Percentiles rank a stretch among this genome's conserved stretches.
These are phyloP conservation scores for Eutrema yunnanense DNA, from an alignment of 345 rosid species.

Conservation along the genomic window DNA sequence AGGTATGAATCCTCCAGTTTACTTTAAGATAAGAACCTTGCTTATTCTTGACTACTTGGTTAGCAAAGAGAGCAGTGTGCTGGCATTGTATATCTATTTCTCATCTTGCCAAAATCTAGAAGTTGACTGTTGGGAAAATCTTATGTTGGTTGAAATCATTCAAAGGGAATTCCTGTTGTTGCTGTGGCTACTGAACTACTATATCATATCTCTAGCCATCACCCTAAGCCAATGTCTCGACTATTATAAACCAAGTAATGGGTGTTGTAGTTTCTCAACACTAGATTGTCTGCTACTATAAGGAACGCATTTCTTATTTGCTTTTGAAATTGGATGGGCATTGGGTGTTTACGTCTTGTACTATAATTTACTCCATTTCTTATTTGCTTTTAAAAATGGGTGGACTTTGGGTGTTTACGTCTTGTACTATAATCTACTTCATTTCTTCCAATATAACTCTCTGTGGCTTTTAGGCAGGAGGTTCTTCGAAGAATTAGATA, in stretches of 20 bases:
- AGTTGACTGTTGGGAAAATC: not conserved
- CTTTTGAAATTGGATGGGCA: not conserved
- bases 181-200: not conserved
- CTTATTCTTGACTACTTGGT: not conserved
- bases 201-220: not conserved
- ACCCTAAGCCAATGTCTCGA: not conserved
- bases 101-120: not conserved
- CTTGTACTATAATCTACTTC: not conserved
- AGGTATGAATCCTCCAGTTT: slow-evolving; percentile 49
- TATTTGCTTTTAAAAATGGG: not conserved
- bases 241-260: not conserved
- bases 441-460: slow-evolving; percentile 1
- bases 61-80: not conserved
- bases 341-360: not conserved
- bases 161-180: not conserved
- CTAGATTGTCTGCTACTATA: not conserved
- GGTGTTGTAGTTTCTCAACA: not conserved
- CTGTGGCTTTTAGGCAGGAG: slow-evolving; percentile 60
- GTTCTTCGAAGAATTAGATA: slow-evolving; percentile 94
- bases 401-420: not conserved
- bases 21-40: not conserved
- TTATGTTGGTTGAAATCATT: slow-evolving; percentile 5
- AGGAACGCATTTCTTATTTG: not conserved
- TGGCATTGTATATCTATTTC: not conserved
- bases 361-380: not conserved